phyloP scores from a whole-genome alignment of 2,329 filamentous ascomycete species.

The Colletotrichum sublineola region DNA sequence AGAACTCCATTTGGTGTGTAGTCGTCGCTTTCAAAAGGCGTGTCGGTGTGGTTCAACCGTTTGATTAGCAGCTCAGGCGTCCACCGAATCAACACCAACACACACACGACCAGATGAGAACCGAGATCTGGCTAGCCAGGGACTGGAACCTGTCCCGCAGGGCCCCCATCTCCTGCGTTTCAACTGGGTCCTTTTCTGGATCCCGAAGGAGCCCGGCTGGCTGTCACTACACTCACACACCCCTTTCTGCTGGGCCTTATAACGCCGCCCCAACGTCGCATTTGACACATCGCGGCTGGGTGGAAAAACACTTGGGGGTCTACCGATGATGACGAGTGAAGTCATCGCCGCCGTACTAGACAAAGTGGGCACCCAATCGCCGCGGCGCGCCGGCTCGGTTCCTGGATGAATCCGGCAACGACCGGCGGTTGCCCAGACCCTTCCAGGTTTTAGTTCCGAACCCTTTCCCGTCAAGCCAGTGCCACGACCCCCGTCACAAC shows the following conservation, averaged over 20 bases:
- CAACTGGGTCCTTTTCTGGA: neutral
- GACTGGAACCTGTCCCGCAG: constrained; percentile 7
- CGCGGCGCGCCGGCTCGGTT: constrained; percentile 13
- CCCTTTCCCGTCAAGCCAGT: constrained; percentile 11
- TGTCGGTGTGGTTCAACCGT: constrained; percentile 14
- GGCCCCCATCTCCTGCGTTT: constrained; percentile 17
- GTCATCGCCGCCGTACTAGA: constrained; percentile 36
- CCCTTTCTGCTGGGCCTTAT: neutral
- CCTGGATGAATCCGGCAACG: constrained; percentile 38
- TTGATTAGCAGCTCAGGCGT: neutral
- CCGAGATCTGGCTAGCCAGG: neutral
- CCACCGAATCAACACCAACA: constrained; percentile 13
- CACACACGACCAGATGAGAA: constrained; percentile 17
- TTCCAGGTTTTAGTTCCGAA: constrained; percentile 35
- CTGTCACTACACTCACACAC: neutral
- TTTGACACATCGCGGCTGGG: constrained; percentile 5
- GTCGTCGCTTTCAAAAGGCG: constrained; percentile 25
- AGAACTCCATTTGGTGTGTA: neutral
- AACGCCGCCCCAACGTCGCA: constrained; percentile 14
- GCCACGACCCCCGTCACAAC: constrained; percentile 12
- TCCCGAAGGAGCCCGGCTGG: constrained; percentile 32
- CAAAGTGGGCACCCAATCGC: constrained; percentile 36
- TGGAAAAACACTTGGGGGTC: constrained; percentile 18
- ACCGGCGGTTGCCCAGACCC: constrained; percentile 24
- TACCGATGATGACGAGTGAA: constrained; percentile 42